Base-by-base conservation (phyloP, 768 basidiomycete genomes). In the Porphyrellus cyaneotinctus region DNA sequence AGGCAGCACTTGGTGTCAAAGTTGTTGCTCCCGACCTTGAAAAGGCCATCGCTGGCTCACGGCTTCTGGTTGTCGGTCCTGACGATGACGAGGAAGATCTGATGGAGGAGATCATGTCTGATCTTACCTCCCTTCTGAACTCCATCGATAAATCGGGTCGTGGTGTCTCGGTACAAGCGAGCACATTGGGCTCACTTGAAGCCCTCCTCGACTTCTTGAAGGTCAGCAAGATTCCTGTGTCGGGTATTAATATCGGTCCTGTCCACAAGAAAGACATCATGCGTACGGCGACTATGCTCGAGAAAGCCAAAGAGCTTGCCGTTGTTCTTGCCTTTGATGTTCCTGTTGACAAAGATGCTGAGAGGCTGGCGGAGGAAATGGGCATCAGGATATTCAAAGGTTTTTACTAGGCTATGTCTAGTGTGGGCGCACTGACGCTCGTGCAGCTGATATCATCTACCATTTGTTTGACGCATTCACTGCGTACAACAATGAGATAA, bases 321-420 rank as follows among this genome's bases (percentile, higher is more conserved):
- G 90, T 91, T 63, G 88, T 98, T 56, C 85, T 99, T 53, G 95
- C 92, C 67, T 99, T 99, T 74, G 97, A 99, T 70, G 97, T 99
- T 8, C 66, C 84, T 4, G 83, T 98, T 22, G 95, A 98, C 72
- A 95, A 83, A 70, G 95, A 98, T 33, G 92, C 93, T 2, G 93
- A 95, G 64, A 80, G 82, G 56, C 64, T 95, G 47, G 97, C 97
- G 1, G 91, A 95, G 47, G 94, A 98, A 65, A 87, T 92, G 80
- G 95, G 95, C 31, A 87, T 99, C 64, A 82, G 81, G 58, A 73
- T 99, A 61, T 99, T 98, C 80, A 94, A 87, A 75, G 95, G 95
- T 95, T 55, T 41, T 54, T 33, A 9, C 17, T n/a, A n/a, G 14
- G 20, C 30, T 17, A n/a, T 26, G 2, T 24, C 47, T 43, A 10